A percentile compares a stretch with the other conserved stretches of the same genome.
phyloP scores from a whole-genome alignment of 495 filamentous ascomycete species.

The Lichenothelia convexa region DNA sequence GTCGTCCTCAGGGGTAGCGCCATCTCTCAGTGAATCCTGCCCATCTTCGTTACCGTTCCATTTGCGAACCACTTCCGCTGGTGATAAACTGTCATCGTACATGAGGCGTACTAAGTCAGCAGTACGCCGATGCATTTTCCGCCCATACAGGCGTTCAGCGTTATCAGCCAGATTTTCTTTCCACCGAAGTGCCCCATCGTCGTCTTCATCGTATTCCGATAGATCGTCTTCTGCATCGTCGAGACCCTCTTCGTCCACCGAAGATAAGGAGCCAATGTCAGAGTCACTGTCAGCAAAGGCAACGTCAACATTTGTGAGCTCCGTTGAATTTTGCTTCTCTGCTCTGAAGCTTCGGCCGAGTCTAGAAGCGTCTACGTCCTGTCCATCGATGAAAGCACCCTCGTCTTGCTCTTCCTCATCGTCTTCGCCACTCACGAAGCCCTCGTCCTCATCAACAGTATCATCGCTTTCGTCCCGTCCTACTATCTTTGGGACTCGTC shows the following conservation, averaged over 20 bases:
- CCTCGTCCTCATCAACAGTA: constrained; percentile 22
- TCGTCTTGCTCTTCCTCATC: constrained; percentile 39
- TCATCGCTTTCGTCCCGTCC: constrained; percentile 34
- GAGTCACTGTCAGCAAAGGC: constrained; percentile 95
- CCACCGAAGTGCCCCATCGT: constrained; percentile 54
- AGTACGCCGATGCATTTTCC: constrained; percentile 49
- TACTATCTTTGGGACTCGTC: constrained; percentile 46
- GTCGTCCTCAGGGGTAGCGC: too few species aligned
- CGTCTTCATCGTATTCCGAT: constrained; percentile 34
- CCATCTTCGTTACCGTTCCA: constrained; percentile 58
- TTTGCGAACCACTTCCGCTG: constrained; percentile 51
- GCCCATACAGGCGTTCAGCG: constrained; percentile 50
- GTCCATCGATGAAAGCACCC: constrained; percentile 29
- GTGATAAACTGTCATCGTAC: constrained; percentile 66
- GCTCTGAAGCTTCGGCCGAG: constrained; percentile 26
- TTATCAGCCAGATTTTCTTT: constrained; percentile 70
- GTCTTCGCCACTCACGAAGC: constrained; percentile 21
- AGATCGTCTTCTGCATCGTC: constrained; percentile 42
- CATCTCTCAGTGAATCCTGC: too few species aligned
- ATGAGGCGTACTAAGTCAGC: constrained; percentile 67
- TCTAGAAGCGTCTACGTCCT: constrained; percentile 24
- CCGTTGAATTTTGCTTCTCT: constrained; percentile 28
- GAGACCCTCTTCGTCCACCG: constrained; percentile 39
- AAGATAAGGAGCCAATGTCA: constrained; percentile 80
- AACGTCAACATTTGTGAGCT: constrained; percentile 42